Conservation (phyloP, 2,329 filamentous ascomycete genomes). For the Aspergillus sp. region DNA sequence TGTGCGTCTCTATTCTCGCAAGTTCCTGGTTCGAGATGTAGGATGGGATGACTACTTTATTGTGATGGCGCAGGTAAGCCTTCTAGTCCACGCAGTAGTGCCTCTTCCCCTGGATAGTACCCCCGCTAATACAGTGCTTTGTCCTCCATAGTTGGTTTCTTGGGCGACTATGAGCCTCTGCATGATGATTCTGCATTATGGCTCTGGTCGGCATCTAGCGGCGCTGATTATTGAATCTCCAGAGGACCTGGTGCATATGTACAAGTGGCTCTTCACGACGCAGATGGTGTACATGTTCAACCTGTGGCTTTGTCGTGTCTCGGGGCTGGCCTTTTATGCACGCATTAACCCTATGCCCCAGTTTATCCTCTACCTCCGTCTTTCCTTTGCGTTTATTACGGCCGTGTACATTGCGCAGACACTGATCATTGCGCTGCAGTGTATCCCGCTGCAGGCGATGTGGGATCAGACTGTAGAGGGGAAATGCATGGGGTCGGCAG, state of each 20-base stretch:
- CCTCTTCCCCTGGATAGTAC: too few species aligned
- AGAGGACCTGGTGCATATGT: constrained; percentile 12
- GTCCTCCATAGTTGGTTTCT: too few species aligned
- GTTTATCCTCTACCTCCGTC: constrained; percentile 6
- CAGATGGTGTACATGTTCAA: constrained; percentile 21
- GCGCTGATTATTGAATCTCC: constrained; percentile 7
- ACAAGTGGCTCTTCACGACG: constrained; percentile 21
- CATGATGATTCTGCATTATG: constrained; percentile 13
- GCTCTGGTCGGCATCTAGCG: constrained; percentile 17
- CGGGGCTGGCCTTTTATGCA: constrained; percentile 21
- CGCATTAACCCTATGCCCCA: constrained; percentile 22
- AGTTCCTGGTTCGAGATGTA: constrained; percentile 12
- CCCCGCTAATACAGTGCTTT: too few species aligned
- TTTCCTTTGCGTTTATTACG: constrained; percentile 18
- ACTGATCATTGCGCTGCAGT: constrained; percentile 21
- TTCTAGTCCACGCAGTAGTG: background rate
- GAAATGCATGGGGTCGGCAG: constrained; percentile 15
- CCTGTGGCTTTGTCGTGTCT: constrained; percentile 20
- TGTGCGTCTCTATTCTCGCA: constrained; percentile 11
- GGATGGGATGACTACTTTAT: constrained; percentile 23
- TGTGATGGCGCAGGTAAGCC: constrained; percentile 13
- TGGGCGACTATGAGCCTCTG: constrained; percentile 16
- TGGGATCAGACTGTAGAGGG: constrained; percentile 10
- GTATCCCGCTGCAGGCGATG: constrained; percentile 20
- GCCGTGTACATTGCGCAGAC: constrained; percentile 19